These are phyloP conservation scores for Herpetomonas tarakana DNA, from an alignment of 208 protist species.

Conservation along the genomic window DNA sequence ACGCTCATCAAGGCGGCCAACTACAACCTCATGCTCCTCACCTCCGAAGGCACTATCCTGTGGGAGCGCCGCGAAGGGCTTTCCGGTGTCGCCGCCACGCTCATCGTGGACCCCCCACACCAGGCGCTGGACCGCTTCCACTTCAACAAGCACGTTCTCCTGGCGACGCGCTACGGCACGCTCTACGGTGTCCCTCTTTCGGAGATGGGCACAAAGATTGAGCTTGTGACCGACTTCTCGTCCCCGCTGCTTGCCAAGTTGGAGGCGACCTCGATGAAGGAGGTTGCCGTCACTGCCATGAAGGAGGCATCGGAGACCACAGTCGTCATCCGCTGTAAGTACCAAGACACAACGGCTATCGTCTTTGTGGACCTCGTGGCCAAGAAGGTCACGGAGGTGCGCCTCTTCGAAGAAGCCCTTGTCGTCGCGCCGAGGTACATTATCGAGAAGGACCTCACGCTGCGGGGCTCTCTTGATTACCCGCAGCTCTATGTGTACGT, in stretches of 20 bases:
- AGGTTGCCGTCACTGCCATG: slow-evolving; percentile 14
- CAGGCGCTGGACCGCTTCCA: slow-evolving; percentile 68
- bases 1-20: slow-evolving; percentile 52
- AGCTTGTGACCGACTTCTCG: slow-evolving; percentile 59
- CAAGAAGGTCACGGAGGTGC: slow-evolving; percentile 12
- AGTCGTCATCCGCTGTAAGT: slow-evolving; percentile 15
- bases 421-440: slow-evolving; percentile 30
- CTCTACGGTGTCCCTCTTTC: slow-evolving; percentile 68
- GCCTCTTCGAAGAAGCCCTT: slow-evolving; percentile 20
- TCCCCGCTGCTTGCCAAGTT: slow-evolving; percentile 29
- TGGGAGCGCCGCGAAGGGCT: slow-evolving; percentile 81
- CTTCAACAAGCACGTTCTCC: slow-evolving; percentile 68
- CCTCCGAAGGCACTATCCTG: slow-evolving; percentile 22
- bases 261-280: slow-evolving; percentile 31
- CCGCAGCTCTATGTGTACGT: slow-evolving; percentile 39
- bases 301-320: background rate
- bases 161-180: slow-evolving; percentile 51
- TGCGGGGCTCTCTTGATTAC: slow-evolving; percentile 23
- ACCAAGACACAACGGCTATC: slow-evolving; percentile 10
- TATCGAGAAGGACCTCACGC: slow-evolving; percentile 32
- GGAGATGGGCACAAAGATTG: slow-evolving; percentile 41
- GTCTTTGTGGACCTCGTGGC: slow-evolving; percentile 19
- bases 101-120: slow-evolving; percentile 44
- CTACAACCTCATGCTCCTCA: slow-evolving; percentile 59
- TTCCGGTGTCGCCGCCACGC: slow-evolving; percentile 29